Conservation (phyloP, 768 basidiomycete genomes). For the Tricholoma furcatifolium region DNA sequence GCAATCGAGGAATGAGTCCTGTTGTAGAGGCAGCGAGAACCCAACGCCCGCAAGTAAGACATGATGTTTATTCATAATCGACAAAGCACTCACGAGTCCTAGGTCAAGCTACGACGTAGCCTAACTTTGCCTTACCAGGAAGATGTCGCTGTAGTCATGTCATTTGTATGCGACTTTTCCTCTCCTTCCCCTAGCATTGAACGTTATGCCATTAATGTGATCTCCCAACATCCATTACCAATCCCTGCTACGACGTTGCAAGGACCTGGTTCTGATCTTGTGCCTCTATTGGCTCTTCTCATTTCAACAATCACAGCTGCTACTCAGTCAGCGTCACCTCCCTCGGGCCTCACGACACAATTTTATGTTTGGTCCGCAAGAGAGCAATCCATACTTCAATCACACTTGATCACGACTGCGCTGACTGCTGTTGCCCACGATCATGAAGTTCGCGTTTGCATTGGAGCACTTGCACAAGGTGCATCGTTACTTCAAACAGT, state of each 20-base stretch:
- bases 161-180: constrained; percentile 41
- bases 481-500: constrained; percentile 47
- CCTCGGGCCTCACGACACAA: constrained; percentile 31
- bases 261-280: constrained; percentile 29
- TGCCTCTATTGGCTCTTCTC: constrained; percentile 33
- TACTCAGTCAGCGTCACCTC: constrained; percentile 14
- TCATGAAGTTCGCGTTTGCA: constrained; percentile 40
- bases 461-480: constrained; percentile 50
- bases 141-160: constrained; percentile 44
- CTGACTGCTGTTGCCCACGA: constrained; percentile 28
- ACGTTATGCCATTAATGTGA: constrained; percentile 34
- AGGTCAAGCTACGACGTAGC: constrained; percentile 44
- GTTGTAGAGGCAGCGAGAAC: constrained; percentile 38
- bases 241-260: constrained; percentile 18
- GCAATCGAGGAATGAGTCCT: constrained; percentile 28
- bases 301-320: constrained; percentile 31
- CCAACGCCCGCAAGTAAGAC: constrained; percentile 5
- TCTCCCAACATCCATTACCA: constrained; percentile 22
- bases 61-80: not conserved
- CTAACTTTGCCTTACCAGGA: constrained; percentile 43
- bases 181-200: constrained; percentile 28
- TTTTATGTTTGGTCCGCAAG: constrained; percentile 47
- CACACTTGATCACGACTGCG: constrained; percentile 40
- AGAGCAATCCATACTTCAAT: constrained; percentile 39
- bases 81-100: not conserved